phyloP scores from a whole-genome alignment of 768 basidiomycete species.

The Leccinum truebloodii region DNA sequence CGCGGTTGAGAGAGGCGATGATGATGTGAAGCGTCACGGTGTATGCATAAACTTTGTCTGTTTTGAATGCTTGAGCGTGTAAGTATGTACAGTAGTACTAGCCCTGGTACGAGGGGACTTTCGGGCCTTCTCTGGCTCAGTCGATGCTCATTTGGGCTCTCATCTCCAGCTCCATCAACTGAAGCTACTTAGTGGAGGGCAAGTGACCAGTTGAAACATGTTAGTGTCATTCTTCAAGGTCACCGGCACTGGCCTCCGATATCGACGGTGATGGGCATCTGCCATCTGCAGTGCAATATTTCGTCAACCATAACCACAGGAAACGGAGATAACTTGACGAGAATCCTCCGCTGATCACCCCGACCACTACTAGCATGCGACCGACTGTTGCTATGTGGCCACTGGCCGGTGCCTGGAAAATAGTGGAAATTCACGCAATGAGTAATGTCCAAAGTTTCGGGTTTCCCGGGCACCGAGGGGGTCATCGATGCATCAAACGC shows the following conservation, averaged over 20 bases:
- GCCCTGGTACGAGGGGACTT: not conserved
- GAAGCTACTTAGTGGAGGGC: too few relatives aligned
- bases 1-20: slow-evolving; percentile 22
- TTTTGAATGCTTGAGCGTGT: not conserved
- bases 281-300: not conserved
- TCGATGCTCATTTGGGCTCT: too few relatives aligned
- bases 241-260: not conserved
- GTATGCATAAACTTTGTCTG: not conserved
- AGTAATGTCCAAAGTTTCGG: not conserved
- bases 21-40: not conserved
- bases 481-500: not conserved
- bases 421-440: not conserved
- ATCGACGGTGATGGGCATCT: not conserved
- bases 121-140: too few relatives aligned
- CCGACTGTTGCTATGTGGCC: too few relatives aligned
- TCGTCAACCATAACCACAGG: not conserved
- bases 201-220: not conserved
- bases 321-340: not conserved
- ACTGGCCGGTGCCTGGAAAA: not conserved
- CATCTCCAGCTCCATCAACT: too few relatives aligned
- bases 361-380: too few relatives aligned
- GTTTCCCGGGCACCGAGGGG: not conserved
- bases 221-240: not conserved
- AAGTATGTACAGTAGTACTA: not conserved
- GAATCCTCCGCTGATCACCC: not conserved